Base-by-base conservation (phyloP, 2,329 filamentous ascomycete genomes). In the Neofusicoccum cordaticola region DNA sequence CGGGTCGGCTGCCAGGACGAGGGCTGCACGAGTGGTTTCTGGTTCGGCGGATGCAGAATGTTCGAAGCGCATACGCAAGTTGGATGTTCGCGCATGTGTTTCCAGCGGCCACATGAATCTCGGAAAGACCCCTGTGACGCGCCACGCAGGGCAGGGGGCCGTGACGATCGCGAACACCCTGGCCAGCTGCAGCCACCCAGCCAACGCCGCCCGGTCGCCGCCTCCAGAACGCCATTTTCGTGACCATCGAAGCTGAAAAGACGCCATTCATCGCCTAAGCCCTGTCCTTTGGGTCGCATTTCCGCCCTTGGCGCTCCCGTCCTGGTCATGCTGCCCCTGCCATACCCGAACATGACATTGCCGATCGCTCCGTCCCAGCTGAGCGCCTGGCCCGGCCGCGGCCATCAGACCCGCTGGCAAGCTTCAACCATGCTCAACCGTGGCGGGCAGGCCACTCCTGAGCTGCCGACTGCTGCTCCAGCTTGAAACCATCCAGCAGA, bases 191-290 rank as follows among this genome's bases (percentile, higher is more conserved):
- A n/a, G 15, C 42, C 42, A 60, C 27, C 19, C 41, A 31, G 27
- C 27, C 27, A 31, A 31, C 27, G 27, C 27, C 56, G 56, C 56
- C 35, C 37, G 19, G 35, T 11, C 52, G 52, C 35, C 56, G 56
- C 56, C 56, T 58, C 56, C 56, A 60, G 56, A 47, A 60, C 56
- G 56, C 56, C 56, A 60, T 60, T 37, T 19, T 60, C 42, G 56
- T 27, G 56, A 35, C 56, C 42, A 60, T 60, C 56, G 22, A 47
- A 60, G 56, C 56, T 60, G 56, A 60, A 60, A 60, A 60, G 41
- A 60, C 56, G 56, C 56, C 56, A 60, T 60, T 37, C 31, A 47
- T 47, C 41, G 56, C 56, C 56, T 47, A 47, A 45, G 56, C 56
- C 56, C 56, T 48, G 56, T 47, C 42, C 11, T 60, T 47, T 47